Percentiles rank a stretch among this genome's conserved stretches.
Evolutionary conservation across 768 basidiomycete genomes (phyloP).

Genomic region (Suillus placidus): DNA sequence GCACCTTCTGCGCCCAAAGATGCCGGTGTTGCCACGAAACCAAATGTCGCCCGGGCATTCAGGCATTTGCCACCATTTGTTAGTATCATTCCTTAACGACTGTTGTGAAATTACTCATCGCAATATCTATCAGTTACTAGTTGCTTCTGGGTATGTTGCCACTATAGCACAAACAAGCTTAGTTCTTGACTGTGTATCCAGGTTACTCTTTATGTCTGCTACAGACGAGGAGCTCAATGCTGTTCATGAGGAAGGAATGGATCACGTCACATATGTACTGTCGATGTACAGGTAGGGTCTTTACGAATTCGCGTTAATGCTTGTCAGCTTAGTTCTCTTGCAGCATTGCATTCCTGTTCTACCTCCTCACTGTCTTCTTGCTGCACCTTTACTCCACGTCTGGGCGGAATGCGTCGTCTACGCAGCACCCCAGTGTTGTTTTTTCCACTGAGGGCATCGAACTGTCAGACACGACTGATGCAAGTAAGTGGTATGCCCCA

Average conservation of each 20-base stretch:
- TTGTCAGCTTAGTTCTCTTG: conserved; percentile 2
- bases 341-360: conserved; percentile 77
- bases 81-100: conserved; percentile 36
- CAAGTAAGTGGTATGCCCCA: conserved; percentile 66
- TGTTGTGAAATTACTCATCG: conserved; percentile 10
- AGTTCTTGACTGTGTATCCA: conserved; percentile 26
- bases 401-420: conserved; percentile 54
- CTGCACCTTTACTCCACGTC: conserved; percentile 68
- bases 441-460: conserved; percentile 45
- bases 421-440: conserved; percentile 12
- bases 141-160: conserved; percentile 63
- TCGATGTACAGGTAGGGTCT: conserved; percentile 73
- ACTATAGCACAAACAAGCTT: neutral
- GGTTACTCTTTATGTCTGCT: conserved; percentile 87
- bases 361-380: conserved; percentile 70
- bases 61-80: conserved; percentile 90
- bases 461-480: conserved; percentile 34
- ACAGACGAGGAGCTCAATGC: conserved; percentile 88
- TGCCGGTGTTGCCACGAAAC: conserved; percentile 21
- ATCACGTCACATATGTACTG: conserved; percentile 88
- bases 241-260: conserved; percentile 74
- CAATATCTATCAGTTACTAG: conserved; percentile 54
- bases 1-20: conserved; percentile 38
- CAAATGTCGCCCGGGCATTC: conserved; percentile 61
- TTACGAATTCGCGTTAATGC: neutral